phyloP scores from a whole-genome alignment of 169 alveolate species.

The Cryptosporidium sp. region DNA sequence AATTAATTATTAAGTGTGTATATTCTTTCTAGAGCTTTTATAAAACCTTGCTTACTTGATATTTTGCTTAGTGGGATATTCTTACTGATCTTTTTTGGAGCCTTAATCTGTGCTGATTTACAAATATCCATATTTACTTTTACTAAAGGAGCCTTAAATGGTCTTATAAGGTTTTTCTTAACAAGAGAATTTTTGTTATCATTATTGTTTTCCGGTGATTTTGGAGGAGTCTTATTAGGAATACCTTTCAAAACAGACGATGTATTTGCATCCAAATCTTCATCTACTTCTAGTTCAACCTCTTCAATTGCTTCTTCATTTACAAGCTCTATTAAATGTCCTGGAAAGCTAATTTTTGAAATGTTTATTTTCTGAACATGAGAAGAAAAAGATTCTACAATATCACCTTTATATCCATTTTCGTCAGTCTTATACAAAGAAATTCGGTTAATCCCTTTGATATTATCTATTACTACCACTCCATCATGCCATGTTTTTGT shows the following conservation, averaged over 20 bases:
- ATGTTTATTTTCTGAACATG: background rate
- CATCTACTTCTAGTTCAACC: background rate
- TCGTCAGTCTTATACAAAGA: conserved; percentile 48
- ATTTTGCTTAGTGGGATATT: background rate
- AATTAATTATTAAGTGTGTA: background rate
- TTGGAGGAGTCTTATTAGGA: background rate
- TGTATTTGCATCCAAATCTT: background rate
- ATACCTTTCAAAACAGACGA: background rate
- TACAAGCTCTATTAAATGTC: conserved; percentile 16
- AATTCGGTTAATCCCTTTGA: conserved; percentile 29
- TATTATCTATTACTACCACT: conserved; percentile 15
- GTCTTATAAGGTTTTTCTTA: background rate
- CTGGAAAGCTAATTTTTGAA: conserved; percentile 30
- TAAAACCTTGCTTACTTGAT: conserved; percentile 33
- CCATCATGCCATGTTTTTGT: conserved; percentile 74
- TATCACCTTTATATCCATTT: conserved; percentile 5
- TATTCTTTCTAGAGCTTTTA: conserved; percentile 23
- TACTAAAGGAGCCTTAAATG: conserved; percentile 32
- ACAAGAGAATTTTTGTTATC: background rate
- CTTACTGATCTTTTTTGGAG: conserved; percentile 6
- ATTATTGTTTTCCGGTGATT: background rate
- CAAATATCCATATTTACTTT: background rate
- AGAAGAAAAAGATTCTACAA: conserved; percentile 44
- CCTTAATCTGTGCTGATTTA: background rate
- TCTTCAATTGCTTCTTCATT: conserved; percentile 13